phyloP scores from a whole-genome alignment of 2,329 filamentous ascomycete species.

The Beauveria pseudobassiana region DNA sequence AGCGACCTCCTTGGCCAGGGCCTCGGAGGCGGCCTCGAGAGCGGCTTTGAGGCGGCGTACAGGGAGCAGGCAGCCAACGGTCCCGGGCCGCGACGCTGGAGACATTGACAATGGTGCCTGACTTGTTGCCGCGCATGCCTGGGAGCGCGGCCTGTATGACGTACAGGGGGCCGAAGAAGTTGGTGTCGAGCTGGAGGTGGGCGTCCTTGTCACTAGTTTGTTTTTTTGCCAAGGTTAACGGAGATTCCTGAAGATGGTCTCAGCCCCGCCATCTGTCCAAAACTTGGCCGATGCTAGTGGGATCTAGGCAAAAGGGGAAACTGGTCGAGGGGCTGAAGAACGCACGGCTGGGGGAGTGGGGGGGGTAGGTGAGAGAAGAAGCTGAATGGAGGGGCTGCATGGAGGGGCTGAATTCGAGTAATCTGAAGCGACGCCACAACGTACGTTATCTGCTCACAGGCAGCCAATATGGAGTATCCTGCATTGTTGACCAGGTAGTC shows the following conservation, averaged over 20 bases:
- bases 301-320: too few relatives aligned
- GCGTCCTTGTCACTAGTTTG: constrained; percentile 29
- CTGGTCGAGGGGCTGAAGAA: too few relatives aligned
- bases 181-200: constrained; percentile 35
- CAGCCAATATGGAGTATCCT: constrained; percentile 33
- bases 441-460: constrained; percentile 28
- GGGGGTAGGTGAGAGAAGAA: too few relatives aligned
- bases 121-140: constrained; percentile 32
- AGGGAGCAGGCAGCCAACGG: constrained; percentile 30
- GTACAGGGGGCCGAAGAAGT: constrained; percentile 41
- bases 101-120: constrained; percentile 39
- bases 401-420: neutral
- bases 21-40: constrained; percentile 33
- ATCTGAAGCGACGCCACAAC: neutral
- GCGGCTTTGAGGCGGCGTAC: constrained; percentile 41
- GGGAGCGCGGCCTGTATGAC: constrained; percentile 41
- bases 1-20: constrained; percentile 33
- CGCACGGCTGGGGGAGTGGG: too few relatives aligned
- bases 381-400: neutral
- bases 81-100: constrained; percentile 36
- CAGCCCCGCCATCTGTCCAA: too few relatives aligned
- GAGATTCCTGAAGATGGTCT: neutral
- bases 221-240: neutral
- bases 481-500: constrained; percentile 48
- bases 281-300: too few relatives aligned